Conservation (phyloP, 331 rosid genomes). For the Malus hybrid region DNA sequence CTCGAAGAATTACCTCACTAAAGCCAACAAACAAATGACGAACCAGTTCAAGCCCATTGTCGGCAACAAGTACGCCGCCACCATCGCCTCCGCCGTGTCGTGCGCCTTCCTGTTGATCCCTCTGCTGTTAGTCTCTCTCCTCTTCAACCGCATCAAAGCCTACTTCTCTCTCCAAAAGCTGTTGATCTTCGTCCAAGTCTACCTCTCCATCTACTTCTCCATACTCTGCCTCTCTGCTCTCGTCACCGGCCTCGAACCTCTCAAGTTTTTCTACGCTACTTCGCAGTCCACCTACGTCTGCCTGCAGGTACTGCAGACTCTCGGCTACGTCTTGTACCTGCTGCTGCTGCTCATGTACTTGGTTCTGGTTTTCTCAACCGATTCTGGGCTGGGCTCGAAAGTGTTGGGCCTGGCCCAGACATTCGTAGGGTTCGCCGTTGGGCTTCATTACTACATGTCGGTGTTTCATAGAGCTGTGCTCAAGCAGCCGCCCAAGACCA, state of each 20-base stretch:
- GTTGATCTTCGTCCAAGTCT: conserved; percentile 71
- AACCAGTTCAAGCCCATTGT: conserved; percentile 75
- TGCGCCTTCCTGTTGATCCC: conserved; percentile 64
- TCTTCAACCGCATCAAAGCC: conserved; percentile 65
- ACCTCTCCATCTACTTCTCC: conserved; percentile 86
- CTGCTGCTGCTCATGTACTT: conserved; percentile 65
- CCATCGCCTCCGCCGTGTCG: conserved; percentile 49
- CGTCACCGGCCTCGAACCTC: conserved; percentile 64
- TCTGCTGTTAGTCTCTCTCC: conserved; percentile 63
- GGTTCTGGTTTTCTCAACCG: conserved; percentile 63
- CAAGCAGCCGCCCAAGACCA: conserved; percentile 69
- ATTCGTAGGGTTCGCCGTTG: conserved; percentile 54
- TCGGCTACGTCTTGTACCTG: conserved; percentile 61
- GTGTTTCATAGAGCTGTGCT: conserved; percentile 78
- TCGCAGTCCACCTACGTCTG: conserved; percentile 70
- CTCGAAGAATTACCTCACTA: conserved; percentile 56
- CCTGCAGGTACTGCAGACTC: conserved; percentile 73
- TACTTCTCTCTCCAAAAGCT: conserved; percentile 84
- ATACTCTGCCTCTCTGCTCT: conserved; percentile 57
- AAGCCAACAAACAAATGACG: conserved; percentile 66
- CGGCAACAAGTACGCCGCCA: conserved; percentile 73
- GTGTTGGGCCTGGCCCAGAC: conserved; percentile 67
- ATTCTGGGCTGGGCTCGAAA: conserved; percentile 54
- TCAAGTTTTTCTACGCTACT: conserved; percentile 67
- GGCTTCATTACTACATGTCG: conserved; percentile 77